Evolutionary conservation across 148 eudicot species (phyloP), one percentile per base, ranked within the genome.

Genomic region (Camellia lanceoleosa): DNA sequence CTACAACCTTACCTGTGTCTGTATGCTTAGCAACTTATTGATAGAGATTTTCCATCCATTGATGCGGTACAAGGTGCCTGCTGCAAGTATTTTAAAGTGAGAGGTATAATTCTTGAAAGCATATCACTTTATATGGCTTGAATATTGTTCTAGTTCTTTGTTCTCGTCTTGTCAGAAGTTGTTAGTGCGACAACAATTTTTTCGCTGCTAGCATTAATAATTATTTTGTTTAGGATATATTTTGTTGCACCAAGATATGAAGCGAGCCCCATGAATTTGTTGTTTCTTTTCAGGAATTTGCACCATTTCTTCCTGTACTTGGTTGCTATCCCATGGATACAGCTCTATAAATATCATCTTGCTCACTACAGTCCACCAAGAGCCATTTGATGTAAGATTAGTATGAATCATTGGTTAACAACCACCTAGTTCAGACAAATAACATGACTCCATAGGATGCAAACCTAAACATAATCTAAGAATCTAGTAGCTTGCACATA

Each of bases 271-370:
- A 20, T 47, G 10, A 59, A 63, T 68, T 71, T 67, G 12, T 44
- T 61, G 19, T 67, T 61, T 23, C 77, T 68, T 76, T 81, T 81
- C 97, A 93, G 99, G 99, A 96, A 81, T 92, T 93, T 78, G 90
- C 98, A 5, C 88, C 90, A 81, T 96, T 91, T 82, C 88, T 93
- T 63, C 97, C 97, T 38, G 92, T 96, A 64, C 99, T 96, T 8
- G 98, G 99, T 78, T 92, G 92, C 70, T 96, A 96, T 83, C 97
- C 98, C 0, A 85, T 90, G 87, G 92, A 96, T 62, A 80, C 81
- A 74, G 12, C 82, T 77, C 74, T 79, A 72, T 85, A 83, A 78
- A 38, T 59, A 7, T 65, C 46, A 62, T 76, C 15, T 7, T 62
- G 56, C 13, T 46, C 2, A 41, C 5, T 0, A 44, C 4, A 30